Conservation (phyloP, 2,329 filamentous ascomycete species). For the Fusarium foetens region DNA sequence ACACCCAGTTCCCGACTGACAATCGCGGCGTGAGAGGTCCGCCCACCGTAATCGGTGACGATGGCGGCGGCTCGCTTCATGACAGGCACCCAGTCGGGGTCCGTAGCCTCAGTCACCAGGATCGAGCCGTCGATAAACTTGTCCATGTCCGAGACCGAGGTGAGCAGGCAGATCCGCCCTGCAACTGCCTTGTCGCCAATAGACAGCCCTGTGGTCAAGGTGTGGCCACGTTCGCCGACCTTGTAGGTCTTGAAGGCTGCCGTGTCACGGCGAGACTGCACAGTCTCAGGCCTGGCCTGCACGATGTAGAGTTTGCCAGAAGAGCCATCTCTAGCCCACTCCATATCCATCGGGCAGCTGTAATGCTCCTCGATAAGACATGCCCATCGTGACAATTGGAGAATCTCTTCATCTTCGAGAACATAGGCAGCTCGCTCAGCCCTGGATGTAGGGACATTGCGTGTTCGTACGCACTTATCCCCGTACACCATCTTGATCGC, state of each 20-base stretch:
- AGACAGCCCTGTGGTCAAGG: conserved; percentile 46
- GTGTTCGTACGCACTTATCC: conserved; percentile 42
- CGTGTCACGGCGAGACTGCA: conserved; percentile 48
- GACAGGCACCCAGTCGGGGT: conserved; percentile 53
- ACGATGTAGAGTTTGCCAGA: conserved; percentile 48
- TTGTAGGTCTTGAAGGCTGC: conserved; percentile 49
- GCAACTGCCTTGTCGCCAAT: conserved; percentile 49
- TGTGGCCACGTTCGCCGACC: conserved; percentile 44
- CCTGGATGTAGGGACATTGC: conserved; percentile 51
- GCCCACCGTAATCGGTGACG: conserved; percentile 51
- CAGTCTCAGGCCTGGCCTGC: conserved; percentile 51
- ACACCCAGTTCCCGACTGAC: conserved; percentile 53
- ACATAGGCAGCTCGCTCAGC: conserved; percentile 49
- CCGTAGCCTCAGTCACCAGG: conserved; percentile 49
- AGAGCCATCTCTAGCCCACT: conserved; percentile 51
- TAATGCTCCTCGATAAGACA: conserved; percentile 51
- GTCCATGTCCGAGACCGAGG: conserved; percentile 45
- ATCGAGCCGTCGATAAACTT: conserved; percentile 50
- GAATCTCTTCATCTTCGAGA: conserved; percentile 48
- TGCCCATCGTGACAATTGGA: conserved; percentile 50
- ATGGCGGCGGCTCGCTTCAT: conserved; percentile 53
- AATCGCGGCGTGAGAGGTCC: conserved; percentile 54
- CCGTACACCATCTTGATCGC: conserved; percentile 50
- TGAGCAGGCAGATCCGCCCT: conserved; percentile 49
- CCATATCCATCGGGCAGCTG: conserved; percentile 51